Base-by-base conservation (phyloP, 2,329 filamentous ascomycete species). In the Paracorniculantispora psalliotae region DNA sequence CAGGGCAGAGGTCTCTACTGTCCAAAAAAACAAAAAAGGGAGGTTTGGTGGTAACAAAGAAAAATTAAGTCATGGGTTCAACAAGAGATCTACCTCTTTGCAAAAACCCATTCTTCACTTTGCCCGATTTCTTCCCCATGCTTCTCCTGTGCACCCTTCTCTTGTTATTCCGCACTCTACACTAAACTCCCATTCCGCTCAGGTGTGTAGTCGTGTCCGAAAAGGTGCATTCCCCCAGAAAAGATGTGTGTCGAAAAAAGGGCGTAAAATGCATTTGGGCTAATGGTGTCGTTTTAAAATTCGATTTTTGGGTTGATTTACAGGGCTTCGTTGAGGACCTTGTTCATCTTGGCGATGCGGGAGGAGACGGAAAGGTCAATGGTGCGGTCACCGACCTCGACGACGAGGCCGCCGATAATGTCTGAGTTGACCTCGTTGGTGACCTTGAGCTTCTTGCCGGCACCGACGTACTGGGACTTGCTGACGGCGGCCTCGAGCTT, bases 271-370 rank as follows among this genome's bases (percentile, higher is more conserved):
- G 54, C 46, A 57, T 15, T 49, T 46, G 33, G 46, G 54, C 25
- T 48, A 5, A 30, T 49, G 54, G 54, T 25, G 44, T 49, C 12
- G 33, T 17, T 50, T 28, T n/a, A 2, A 8, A 46, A 25, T 19
- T 41, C 30, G 23, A 19, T 23, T 23, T 17, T 28, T 28, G 23
- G 23, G 15, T 2, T 46, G 25, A 52, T 92, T 90, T 96, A 99
- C 90, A 99, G 83, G 77, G 89, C 84, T 80, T 99, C 94, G 69
- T 85, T 92, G 74, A 99, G 89, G 75, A 96, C 88, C 89, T 97
- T 99, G 91, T 99, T 99, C 86, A 99, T 91, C 87, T 92, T 96
- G 76, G 90, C 85, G 78, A 99, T 89, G 85, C 93, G 96, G 75
- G 90, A 83, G 52, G 93, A 93, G 72, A 99, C 92, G 78, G 89